Conservation (phyloP, 352 stramenopile species). For the Phytophthora foliorum region DNA sequence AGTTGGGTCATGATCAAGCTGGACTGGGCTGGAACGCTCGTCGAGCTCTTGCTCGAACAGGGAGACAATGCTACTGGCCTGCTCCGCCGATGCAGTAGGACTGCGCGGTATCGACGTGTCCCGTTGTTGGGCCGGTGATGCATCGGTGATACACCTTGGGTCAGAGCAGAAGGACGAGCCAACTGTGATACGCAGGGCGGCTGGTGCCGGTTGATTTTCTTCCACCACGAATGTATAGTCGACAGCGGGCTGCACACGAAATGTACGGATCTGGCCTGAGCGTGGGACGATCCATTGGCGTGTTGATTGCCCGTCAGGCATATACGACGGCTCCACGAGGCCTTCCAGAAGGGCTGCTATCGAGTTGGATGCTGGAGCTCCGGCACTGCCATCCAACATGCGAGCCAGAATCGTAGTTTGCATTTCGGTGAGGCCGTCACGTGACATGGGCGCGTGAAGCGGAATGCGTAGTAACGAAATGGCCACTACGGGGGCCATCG, state of each 20-base stretch:
- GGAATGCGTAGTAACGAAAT: too few relatives aligned
- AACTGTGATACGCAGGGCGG: neutral
- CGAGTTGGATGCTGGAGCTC: neutral
- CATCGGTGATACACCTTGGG: neutral
- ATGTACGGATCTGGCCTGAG: neutral
- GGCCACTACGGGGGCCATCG: too few relatives aligned
- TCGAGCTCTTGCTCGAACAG: too few relatives aligned
- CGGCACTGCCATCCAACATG: neutral
- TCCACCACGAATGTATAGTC: conserved; percentile 19
- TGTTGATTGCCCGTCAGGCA: neutral
- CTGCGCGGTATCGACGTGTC: too few relatives aligned
- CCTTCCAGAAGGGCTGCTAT: conserved; percentile 12
- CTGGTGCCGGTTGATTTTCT: neutral
- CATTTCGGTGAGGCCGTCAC: too few relatives aligned
- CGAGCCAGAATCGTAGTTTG: too few relatives aligned
- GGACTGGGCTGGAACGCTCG: too few relatives aligned
- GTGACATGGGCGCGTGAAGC: too few relatives aligned
- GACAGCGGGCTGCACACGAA: conserved; percentile 9
- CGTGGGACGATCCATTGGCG: conserved; percentile 13
- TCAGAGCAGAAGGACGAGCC: neutral
- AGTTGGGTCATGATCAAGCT: too few relatives aligned
- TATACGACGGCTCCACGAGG: neutral
- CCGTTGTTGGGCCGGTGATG: neutral
- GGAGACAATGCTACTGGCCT: too few relatives aligned
- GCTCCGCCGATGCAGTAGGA: too few relatives aligned